These are phyloP conservation scores for Anthracocystis panici-leucophaei DNA, from an alignment of 1,284 basidiomycete species.

Conservation along the genomic window DNA sequence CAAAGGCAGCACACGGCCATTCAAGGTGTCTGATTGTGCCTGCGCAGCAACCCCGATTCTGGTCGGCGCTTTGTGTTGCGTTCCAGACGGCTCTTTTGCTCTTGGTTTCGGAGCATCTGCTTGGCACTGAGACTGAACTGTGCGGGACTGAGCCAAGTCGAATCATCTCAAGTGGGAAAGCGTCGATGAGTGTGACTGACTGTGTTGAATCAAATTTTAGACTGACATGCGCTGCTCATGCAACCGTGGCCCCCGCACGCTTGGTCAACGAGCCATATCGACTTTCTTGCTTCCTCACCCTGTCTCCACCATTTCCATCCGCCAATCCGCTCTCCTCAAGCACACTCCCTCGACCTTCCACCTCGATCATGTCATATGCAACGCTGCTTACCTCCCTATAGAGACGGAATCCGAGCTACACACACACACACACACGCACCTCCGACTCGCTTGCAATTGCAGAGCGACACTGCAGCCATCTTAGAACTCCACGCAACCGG, in stretches of 20 bases:
- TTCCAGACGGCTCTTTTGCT: constrained; percentile 1
- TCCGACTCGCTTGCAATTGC: background rate
- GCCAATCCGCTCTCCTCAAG: constrained; percentile 9
- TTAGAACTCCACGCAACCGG: background rate
- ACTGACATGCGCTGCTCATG: constrained; percentile 3
- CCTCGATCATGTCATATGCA: constrained; percentile 20
- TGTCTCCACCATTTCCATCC: constrained; percentile 15
- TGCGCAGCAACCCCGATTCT: constrained; percentile 24
- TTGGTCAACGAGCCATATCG: constrained; percentile 40
- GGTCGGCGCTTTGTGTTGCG: constrained; percentile 17
- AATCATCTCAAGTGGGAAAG: background rate
- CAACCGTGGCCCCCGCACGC: constrained; percentile 13
- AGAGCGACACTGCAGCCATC: background rate
- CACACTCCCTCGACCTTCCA: constrained; percentile 1
- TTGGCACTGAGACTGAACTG: background rate
- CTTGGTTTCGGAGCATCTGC: background rate
- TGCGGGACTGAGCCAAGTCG: background rate
- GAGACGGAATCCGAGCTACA: background rate
- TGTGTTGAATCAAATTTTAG: background rate
- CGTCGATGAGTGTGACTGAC: background rate
- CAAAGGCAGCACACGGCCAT: background rate
- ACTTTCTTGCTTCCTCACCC: constrained; percentile 11
- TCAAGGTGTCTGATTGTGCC: background rate
- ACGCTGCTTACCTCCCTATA: constrained; percentile 8
- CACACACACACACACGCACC: background rate